These are phyloP conservation scores for Fusarium verrucosum DNA, from an alignment of 2,329 filamentous ascomycete genomes.

Conservation along the genomic window DNA sequence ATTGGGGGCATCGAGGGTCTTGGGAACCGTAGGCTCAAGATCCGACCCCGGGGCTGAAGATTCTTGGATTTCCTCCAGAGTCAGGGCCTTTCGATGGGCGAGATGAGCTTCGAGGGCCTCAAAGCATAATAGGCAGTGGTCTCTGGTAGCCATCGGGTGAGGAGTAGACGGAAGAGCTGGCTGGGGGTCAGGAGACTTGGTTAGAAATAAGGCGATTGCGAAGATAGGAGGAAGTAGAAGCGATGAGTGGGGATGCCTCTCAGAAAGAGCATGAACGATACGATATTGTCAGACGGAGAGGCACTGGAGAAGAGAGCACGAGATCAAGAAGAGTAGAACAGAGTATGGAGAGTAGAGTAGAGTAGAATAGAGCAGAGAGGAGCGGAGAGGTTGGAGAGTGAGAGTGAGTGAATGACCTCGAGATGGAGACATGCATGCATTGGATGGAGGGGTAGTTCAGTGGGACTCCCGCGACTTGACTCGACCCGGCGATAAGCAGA, in stretches of 20 bases:
- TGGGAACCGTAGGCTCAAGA: slow-evolving; percentile 28
- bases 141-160: slow-evolving; percentile 77
- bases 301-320: neutral
- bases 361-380: neutral
- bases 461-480: slow-evolving; percentile 16
- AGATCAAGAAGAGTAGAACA: neutral
- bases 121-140: slow-evolving; percentile 94
- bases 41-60: slow-evolving; percentile 61
- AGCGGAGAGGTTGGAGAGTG: slow-evolving; percentile 3
- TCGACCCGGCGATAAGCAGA: neutral
- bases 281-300: slow-evolving; percentile 10
- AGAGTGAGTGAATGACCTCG: neutral
- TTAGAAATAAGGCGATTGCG: slow-evolving; percentile 17
- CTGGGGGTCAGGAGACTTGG: slow-evolving; percentile 10
- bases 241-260: slow-evolving; percentile 10
- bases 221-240: slow-evolving; percentile 20
- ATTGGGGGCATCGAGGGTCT: slow-evolving; percentile 52
- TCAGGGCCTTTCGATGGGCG: slow-evolving; percentile 72
- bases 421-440: slow-evolving; percentile 9
- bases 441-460: slow-evolving; percentile 24
- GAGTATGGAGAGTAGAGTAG: neutral
- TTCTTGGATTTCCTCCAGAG: slow-evolving; percentile 73
- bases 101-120: slow-evolving; percentile 83
- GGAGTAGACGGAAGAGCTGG: neutral
- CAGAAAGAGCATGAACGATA: slow-evolving; percentile 21